Base-by-base conservation (phyloP, 2,329 filamentous ascomycete species). In the Macrophomina phaseolina region DNA sequence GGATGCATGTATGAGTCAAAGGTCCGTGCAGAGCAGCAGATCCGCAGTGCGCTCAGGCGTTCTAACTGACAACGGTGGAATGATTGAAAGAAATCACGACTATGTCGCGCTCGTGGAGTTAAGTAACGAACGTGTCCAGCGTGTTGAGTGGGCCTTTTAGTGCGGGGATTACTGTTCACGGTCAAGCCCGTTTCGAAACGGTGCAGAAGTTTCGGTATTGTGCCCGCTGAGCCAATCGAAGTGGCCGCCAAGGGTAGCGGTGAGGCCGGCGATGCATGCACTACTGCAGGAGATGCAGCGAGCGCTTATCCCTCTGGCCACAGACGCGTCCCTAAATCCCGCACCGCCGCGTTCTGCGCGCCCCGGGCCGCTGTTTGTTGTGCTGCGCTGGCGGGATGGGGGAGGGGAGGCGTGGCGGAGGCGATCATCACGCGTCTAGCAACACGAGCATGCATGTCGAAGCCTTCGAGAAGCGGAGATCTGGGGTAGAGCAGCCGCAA, bases 1-100 rank as follows among this genome's bases (percentile, higher is more conserved):
- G 74, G 73, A 76, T 71, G 79, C 77, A 79, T 70, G 78, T 80
- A 73, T 81, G 79, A 81, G 76, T 81, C 79, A 80, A 77, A 71
- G 69, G 70, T 42, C 51, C 56, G 62, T 64, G 66, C 61, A 69
- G 65, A 64, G 61, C 52, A 58, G 38, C 40, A 53, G 51, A 65
- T 62, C 69, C 40, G 34, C 52, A 68, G 51, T 67, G 30, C 28
- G 69, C 71, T 73, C 62, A 53, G 74, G 73, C 51, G 67, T 73
- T 74, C 66, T 74, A 71, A 70, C 72, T 61, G 69, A 77, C 74
- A 73, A 76, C 40, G 73, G 69, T 61, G 68, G 65, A 16, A 60
- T 60, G 55, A 60, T 60, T 42, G 55, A 60, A 34, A 46, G 52
- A 49, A 75, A 78, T 77, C 77, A 73, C 78, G 78, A 79, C 77